Evolutionary conservation across 2,329 filamentous ascomycete species (phyloP).

Genomic region (Alternaria sp.): DNA sequence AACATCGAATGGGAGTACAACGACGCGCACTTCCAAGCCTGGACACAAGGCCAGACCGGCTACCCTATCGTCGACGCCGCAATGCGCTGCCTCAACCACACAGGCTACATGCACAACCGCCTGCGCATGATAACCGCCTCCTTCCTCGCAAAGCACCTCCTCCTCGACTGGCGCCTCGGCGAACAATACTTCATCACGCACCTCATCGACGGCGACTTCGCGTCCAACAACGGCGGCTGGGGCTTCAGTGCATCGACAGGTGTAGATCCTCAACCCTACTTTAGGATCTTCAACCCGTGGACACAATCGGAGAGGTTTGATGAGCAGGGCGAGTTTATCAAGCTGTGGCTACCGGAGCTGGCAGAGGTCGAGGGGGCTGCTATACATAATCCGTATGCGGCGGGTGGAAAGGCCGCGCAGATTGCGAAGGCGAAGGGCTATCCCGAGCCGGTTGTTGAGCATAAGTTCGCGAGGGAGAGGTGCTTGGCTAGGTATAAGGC

Average conservation of each 20-base stretch:
- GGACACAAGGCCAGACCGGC: slow-evolving; percentile 59
- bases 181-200: slow-evolving; percentile 60
- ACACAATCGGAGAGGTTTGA: slow-evolving; percentile 89
- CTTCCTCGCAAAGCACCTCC: slow-evolving; percentile 58
- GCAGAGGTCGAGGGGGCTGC: slow-evolving; percentile 67
- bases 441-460: slow-evolving; percentile 75
- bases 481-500: slow-evolving; percentile 74
- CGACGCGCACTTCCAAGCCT: slow-evolving; percentile 66
- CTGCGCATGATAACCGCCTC: slow-evolving; percentile 58
- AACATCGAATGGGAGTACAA: slow-evolving; percentile 77
- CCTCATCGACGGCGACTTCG: slow-evolving; percentile 56
- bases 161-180: slow-evolving; percentile 59
- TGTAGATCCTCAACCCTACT: slow-evolving; percentile 88
- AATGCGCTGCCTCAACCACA: slow-evolving; percentile 58
- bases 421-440: slow-evolving; percentile 72
- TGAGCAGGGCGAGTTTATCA: slow-evolving; percentile 76
- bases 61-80: slow-evolving; percentile 58
- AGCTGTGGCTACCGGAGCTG: slow-evolving; percentile 82
- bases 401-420: slow-evolving; percentile 59
- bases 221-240: slow-evolving; percentile 68
- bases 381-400: slow-evolving; percentile 80
- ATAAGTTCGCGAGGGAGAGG: slow-evolving; percentile 70
- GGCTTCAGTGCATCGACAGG: slow-evolving; percentile 71
- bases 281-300: slow-evolving; percentile 86
- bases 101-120: slow-evolving; percentile 61